Evolutionary conservation across 768 basidiomycete genomes (phyloP).

Genomic region (Suillus lakei): DNA sequence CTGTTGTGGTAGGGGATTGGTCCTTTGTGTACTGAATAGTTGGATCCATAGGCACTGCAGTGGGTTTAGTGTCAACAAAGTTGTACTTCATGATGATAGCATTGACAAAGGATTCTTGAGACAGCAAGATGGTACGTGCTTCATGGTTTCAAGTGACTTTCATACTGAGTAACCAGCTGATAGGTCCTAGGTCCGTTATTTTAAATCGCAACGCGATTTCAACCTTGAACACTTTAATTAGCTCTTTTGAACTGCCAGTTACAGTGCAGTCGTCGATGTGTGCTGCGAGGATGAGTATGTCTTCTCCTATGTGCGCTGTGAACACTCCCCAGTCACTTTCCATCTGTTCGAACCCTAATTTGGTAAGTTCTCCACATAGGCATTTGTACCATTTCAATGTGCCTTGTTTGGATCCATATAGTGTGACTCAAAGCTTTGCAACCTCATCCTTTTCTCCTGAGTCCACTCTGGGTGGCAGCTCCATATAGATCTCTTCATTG

Average conservation of each 20-base stretch:
- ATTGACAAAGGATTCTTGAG: constrained; percentile 8
- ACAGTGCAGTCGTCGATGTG: constrained; percentile 17
- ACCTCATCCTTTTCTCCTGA: constrained; percentile 16
- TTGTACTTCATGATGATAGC: constrained; percentile 12
- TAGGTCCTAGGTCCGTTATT: constrained; percentile 1
- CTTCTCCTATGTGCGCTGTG: not conserved
- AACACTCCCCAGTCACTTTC: constrained; percentile 16
- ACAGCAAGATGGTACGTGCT: not conserved
- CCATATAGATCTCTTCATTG: constrained; percentile 47
- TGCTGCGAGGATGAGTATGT: not conserved
- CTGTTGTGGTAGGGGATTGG: not conserved
- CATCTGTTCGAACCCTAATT: not conserved
- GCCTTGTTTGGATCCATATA: constrained; percentile 17
- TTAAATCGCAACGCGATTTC: constrained; percentile 6
- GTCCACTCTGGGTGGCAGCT: constrained; percentile 36
- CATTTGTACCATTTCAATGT: constrained; percentile 15
- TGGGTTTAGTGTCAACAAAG: constrained; percentile 12
- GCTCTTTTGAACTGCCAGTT: not conserved
- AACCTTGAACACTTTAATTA: constrained; percentile 11
- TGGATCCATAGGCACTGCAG: constrained; percentile 13
- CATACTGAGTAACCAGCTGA: constrained; percentile 20
- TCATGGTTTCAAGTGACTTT: constrained; percentile 7
- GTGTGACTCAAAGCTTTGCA: constrained; percentile 4
- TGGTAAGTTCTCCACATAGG: not conserved
- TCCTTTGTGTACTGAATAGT: constrained; percentile 4